A percentile compares a stretch with the other conserved stretches of the same genome.
phyloP scores from a whole-genome alignment of 805 yeast species.

The Candida quercuum region DNA sequence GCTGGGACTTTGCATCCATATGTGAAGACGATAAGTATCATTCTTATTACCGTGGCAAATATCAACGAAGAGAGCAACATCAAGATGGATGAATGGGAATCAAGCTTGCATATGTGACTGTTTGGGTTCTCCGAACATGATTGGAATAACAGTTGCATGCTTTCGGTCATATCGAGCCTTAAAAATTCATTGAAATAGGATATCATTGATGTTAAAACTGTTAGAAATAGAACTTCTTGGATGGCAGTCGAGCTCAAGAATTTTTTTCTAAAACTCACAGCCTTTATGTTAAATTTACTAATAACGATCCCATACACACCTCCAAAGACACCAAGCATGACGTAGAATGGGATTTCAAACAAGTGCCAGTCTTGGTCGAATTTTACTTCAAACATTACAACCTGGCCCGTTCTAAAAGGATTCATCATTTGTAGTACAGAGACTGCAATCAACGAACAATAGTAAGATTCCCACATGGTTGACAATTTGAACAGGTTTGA shows the following conservation, averaged over 20 bases:
- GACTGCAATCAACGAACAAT: constrained; percentile 85
- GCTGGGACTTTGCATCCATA: constrained; percentile 95
- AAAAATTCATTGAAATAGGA: constrained; percentile 83
- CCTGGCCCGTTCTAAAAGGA: constrained; percentile 92
- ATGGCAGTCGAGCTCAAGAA: constrained; percentile 53
- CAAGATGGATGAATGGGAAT: constrained; percentile 25
- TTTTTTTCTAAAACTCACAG: constrained; percentile 70
- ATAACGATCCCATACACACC: constrained; percentile 84
- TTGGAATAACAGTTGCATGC: constrained; percentile 84
- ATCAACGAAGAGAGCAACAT: constrained; percentile 46
- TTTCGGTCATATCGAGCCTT: constrained; percentile 87
- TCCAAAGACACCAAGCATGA: constrained; percentile 81
- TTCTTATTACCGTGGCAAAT: constrained; percentile 69
- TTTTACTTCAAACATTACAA: constrained; percentile 87
- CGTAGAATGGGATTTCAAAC: constrained; percentile 76
- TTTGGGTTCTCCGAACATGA: constrained; percentile 55
- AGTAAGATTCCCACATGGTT: constrained; percentile 87
- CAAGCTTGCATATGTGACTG: constrained; percentile 37
- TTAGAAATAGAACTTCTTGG: constrained; percentile 64
- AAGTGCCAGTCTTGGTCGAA: constrained; percentile 85
- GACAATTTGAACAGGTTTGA: constrained; percentile 66
- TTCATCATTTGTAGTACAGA: constrained; percentile 73
- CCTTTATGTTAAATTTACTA: constrained; percentile 67
- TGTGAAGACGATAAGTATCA: constrained; percentile 69
- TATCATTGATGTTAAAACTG: constrained; percentile 65